Conservation (phyloP, 495 filamentous ascomycete genomes). For the Tirmania nivea region DNA sequence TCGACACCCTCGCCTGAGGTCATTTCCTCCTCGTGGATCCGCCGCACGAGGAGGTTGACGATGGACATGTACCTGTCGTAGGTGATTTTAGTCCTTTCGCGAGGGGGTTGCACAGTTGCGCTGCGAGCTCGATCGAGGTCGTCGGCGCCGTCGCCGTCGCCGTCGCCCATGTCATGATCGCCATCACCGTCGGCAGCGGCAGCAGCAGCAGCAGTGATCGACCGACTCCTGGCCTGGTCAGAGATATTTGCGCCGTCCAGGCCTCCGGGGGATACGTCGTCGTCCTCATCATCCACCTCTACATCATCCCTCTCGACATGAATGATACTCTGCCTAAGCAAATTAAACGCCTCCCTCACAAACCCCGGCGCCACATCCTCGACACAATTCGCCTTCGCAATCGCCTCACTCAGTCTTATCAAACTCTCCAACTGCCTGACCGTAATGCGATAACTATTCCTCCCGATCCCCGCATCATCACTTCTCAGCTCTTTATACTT, state of each 20-base stretch:
- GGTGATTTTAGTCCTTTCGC: slow-evolving; percentile 67
- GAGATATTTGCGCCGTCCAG: slow-evolving; percentile 24
- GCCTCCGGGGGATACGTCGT: slow-evolving; percentile 16
- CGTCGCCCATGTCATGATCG: slow-evolving; percentile 48
- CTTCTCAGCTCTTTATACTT: slow-evolving; percentile 91
- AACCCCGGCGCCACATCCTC: slow-evolving; percentile 53
- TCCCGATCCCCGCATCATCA: slow-evolving; percentile 77
- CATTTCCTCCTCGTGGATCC: slow-evolving; percentile 55
- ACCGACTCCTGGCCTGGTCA: slow-evolving; percentile 16
- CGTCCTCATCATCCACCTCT: slow-evolving; percentile 73
- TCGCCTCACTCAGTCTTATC: slow-evolving; percentile 83
- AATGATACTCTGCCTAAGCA: slow-evolving; percentile 84
- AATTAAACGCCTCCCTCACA: slow-evolving; percentile 73
- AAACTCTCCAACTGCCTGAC: slow-evolving; percentile 88
- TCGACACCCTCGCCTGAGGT: slow-evolving; percentile 69
- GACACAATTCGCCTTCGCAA: slow-evolving; percentile 91
- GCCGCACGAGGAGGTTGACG: slow-evolving; percentile 58
- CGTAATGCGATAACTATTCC: slow-evolving; percentile 90
- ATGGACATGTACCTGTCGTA: slow-evolving; percentile 90
- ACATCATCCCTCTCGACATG: slow-evolving; percentile 96
- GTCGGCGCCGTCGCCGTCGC: slow-evolving; percentile 24
- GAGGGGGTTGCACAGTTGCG: slow-evolving; percentile 22
- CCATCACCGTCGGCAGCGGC: slow-evolving; percentile 29
- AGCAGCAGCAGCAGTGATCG: slow-evolving; percentile 8
- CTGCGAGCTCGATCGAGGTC: slow-evolving; percentile 16